These are phyloP conservation scores for Tanacetum coccineum DNA, from an alignment of 129 eudicot species.

Conservation along the genomic window DNA sequence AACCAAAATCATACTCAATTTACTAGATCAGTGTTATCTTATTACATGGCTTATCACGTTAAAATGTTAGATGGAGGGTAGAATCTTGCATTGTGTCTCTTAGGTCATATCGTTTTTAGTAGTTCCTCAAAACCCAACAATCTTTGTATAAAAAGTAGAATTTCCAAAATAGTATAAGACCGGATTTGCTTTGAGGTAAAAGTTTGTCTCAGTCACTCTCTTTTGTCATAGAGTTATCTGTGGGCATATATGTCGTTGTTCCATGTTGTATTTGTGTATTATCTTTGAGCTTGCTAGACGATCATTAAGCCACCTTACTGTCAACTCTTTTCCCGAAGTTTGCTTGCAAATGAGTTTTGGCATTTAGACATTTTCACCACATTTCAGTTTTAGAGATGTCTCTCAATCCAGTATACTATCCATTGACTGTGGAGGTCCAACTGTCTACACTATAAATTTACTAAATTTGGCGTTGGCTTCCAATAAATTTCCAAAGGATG, in stretches of 20 bases:
- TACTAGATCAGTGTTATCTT: slow-evolving; percentile 4
- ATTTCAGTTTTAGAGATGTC: not conserved
- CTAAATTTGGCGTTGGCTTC: not conserved
- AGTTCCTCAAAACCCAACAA: no score
- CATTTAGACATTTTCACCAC: not conserved
- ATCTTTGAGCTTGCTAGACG: not conserved
- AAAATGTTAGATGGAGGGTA: slow-evolving; percentile 13
- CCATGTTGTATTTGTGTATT: not conserved
- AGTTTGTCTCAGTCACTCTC: no score
- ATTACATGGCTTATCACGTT: slow-evolving; percentile 7
- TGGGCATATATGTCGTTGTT: not conserved
- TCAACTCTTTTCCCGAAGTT: not conserved
- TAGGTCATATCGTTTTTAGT: no score
- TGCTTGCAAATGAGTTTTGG: not conserved
- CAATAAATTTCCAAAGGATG: no score
- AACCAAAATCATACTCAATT: not conserved
- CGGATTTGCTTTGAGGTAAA: no score
- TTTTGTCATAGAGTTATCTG: not conserved
- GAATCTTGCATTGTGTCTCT: not conserved
- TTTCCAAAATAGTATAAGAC: no score
- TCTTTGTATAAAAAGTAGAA: no score
- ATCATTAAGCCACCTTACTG: not conserved
- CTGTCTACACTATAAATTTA: not conserved
- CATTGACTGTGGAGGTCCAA: no score
- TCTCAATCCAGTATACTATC: not conserved